Conservation (phyloP, 78 protist genomes). For the Protostelium mycophagum region DNA sequence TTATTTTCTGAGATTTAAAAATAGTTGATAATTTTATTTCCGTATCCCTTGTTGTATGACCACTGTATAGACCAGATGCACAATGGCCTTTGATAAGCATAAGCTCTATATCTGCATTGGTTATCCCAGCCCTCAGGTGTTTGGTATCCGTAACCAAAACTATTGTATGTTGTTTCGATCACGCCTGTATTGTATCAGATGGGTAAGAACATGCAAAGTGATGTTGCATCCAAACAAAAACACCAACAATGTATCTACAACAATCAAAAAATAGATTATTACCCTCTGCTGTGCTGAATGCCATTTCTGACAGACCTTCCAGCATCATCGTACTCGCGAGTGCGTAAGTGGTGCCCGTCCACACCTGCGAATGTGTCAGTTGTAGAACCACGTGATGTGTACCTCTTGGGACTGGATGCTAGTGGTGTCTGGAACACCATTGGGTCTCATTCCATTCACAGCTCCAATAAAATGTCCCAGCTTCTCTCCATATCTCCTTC, state of each 20-base stretch:
- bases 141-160: neutral
- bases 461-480: slow-evolving; percentile 21
- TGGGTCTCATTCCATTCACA: slow-evolving; percentile 63
- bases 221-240: neutral
- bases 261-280: no score
- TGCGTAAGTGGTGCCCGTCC: slow-evolving; percentile 56
- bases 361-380: slow-evolving; percentile 10
- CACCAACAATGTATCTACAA: neutral
- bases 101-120: slow-evolving; percentile 42
- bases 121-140: slow-evolving; percentile 63
- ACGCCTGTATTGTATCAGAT: neutral
- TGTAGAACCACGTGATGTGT: neutral
- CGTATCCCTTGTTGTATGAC: neutral
- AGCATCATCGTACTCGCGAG: slow-evolving; percentile 43
- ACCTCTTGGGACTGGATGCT: slow-evolving; percentile 48
- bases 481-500: neutral
- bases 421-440: slow-evolving; percentile 32
- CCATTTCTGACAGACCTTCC: slow-evolving; percentile 36
- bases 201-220: neutral
- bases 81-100: slow-evolving; percentile 48
- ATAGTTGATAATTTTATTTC: neutral
- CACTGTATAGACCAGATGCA: slow-evolving; percentile 58
- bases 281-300: slow-evolving; percentile 25
- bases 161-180: neutral
- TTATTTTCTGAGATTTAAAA: no score